Evolutionary conservation across 805 yeast species (phyloP).

Genomic region (Metschnikowia sp.): DNA sequence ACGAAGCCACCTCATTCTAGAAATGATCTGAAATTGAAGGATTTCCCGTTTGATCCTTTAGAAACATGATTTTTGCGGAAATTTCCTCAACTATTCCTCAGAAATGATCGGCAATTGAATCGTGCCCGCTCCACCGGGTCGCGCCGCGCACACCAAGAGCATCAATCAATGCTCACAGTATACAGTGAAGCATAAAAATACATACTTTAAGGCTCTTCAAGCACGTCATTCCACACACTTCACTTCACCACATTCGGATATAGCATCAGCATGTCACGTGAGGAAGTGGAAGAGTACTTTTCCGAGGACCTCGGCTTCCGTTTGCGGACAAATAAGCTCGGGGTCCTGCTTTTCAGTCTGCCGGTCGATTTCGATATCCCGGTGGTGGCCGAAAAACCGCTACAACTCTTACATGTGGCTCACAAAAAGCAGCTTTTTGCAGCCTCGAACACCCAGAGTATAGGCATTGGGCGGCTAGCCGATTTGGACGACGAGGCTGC

Average conservation of each 20-base stretch:
- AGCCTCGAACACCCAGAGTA: slow-evolving; percentile 33
- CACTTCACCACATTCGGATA: no score
- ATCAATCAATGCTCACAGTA: background rate
- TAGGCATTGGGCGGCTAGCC: slow-evolving; percentile 34
- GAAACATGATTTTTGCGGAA: no score
- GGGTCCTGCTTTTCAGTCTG: slow-evolving; percentile 21
- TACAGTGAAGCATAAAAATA: no score
- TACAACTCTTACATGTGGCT: slow-evolving; percentile 37
- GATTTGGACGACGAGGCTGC: slow-evolving; percentile 23
- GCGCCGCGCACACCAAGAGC: no score
- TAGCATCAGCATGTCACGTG: slow-evolving; percentile 1
- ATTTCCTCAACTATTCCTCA: no score
- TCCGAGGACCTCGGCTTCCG: slow-evolving; percentile 48
- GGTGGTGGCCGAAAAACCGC: slow-evolving; percentile 5
- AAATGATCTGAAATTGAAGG: no score
- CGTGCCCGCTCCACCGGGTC: no score
- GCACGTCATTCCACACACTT: no score
- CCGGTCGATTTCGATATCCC: slow-evolving; percentile 28
- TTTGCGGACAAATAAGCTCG: slow-evolving; percentile 33
- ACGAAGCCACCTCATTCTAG: no score
- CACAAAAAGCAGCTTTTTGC: slow-evolving; percentile 29
- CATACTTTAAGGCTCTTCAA: no score
- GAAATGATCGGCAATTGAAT: no score
- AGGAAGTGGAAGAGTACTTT: slow-evolving; percentile 14
- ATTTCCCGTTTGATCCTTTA: no score